phyloP scores from a whole-genome alignment of 441 rosid genomes.

The Manihot esculenta region DNA sequence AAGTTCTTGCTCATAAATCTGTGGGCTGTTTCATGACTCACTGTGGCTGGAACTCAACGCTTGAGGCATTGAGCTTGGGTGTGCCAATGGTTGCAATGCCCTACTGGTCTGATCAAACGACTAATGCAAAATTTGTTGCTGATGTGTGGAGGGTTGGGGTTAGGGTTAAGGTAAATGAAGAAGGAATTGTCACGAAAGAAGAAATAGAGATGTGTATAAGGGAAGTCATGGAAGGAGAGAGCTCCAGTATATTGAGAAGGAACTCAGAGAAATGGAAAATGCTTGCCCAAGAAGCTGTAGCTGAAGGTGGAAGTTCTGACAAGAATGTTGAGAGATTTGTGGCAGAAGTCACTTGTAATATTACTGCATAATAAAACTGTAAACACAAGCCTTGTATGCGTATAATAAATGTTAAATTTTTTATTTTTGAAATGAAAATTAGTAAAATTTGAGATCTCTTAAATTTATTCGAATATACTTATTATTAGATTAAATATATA shows the following conservation, averaged over 20 bases:
- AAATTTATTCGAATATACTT: too few relatives aligned
- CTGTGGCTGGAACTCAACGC: constrained; percentile 30
- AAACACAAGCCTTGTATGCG: too few relatives aligned
- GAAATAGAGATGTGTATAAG: constrained; percentile 19
- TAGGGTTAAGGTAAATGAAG: constrained; percentile 13
- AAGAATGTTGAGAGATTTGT: constrained; percentile 9
- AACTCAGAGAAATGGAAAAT: constrained; percentile 17
- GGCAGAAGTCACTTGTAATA: not conserved
- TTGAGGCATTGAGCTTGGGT: constrained; percentile 24
- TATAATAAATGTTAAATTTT: too few relatives aligned
- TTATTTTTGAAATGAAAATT: too few relatives aligned
- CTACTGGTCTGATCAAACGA: constrained; percentile 18
- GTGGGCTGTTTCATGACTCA: constrained; percentile 28
- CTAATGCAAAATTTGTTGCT: constrained; percentile 16
- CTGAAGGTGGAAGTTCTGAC: constrained; percentile 25
- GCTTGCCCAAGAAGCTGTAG: constrained; percentile 14
- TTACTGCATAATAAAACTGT: too few relatives aligned
- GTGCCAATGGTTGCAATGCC: constrained; percentile 28
- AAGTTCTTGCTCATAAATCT: constrained; percentile 21
- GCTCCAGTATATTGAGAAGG: not conserved
- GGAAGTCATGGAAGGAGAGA: constrained; percentile 20
- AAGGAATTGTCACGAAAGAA: constrained; percentile 16
- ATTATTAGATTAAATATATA: too few relatives aligned
- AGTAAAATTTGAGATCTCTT: too few relatives aligned
- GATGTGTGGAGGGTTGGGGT: constrained; percentile 24